Evolutionary conservation across 2,329 filamentous ascomycete species (phyloP), one percentile per base, ranked within the genome.

Genomic region (Pyrenophora seminiperda): DNA sequence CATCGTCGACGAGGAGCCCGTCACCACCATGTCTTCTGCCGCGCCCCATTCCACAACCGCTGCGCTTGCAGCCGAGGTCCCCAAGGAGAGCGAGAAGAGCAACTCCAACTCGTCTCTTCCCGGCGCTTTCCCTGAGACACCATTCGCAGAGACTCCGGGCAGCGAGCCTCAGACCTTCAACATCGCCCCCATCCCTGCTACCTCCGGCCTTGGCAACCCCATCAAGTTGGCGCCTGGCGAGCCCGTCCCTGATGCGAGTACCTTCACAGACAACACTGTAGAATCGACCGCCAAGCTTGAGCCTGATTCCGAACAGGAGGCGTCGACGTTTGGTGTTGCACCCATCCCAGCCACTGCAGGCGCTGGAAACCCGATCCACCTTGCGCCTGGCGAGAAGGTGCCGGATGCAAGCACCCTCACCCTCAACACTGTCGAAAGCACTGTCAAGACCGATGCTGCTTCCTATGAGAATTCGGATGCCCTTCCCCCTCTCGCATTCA

Each of bases 391-490:
- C 63, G 90, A 96, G 77, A 85, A 86, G 71, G 82, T 96, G 7
- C 92, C 92, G 32, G 81, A 89, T 39, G 73, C 81, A 19, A 82
- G 77, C 71, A 81, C 81, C 19, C 67, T 91, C 62, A 85, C 85
- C 39, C 74, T 81, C 42, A 88, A 89, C 72, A 87, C 91, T 41
- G 82, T 96, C 66, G 84, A 86, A 33, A 84, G 82, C 58, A 73
- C 67, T 7, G 66, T 58, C 62, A 73, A 78, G 47, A 75, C 73
- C 5, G 92, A 97, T 71, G 83, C 91, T 72, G 89, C 86, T 61
- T 93, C 90, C 1, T 97, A 97, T 74, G 88, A 95, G 72, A 89
- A 89, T 73, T 85, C 86, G 57, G 88, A 88, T 66, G 82, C 85
- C 49, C 65, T 67, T 19, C 73, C 75, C 67, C 80, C 10, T 73